These are phyloP conservation scores for Alternaria burnsii DNA, from an alignment of 2,329 filamentous ascomycete genomes.

Conservation along the genomic window DNA sequence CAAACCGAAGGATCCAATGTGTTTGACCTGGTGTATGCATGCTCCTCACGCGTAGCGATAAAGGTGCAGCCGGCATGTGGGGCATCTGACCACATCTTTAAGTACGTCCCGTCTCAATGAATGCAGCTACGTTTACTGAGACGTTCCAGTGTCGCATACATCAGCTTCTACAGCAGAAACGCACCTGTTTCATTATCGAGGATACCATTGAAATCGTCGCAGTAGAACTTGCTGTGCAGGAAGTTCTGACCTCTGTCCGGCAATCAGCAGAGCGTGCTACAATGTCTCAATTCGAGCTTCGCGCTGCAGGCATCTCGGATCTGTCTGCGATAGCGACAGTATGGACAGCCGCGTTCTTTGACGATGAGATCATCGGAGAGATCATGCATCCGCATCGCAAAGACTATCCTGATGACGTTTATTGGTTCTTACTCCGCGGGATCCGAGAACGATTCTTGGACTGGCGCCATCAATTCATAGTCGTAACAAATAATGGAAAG, in stretches of 20 bases:
- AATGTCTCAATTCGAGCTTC: slow-evolving; percentile 7
- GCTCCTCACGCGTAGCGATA: neutral
- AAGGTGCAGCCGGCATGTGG: neutral
- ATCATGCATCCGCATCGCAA: slow-evolving; percentile 45
- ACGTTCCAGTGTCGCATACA: no score
- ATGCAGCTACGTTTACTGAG: neutral
- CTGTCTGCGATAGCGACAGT: slow-evolving; percentile 31
- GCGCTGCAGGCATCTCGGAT: slow-evolving; percentile 26
- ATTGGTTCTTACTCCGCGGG: slow-evolving; percentile 40
- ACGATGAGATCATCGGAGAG: slow-evolving; percentile 44
- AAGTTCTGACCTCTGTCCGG: no score
- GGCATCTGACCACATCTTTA: neutral
- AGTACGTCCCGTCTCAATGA: neutral
- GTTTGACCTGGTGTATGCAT: neutral
- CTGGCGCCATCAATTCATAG: slow-evolving; percentile 41
- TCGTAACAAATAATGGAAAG: slow-evolving; percentile 17
- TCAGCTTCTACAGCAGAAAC: neutral
- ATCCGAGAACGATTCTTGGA: slow-evolving; percentile 40
- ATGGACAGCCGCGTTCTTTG: slow-evolving; percentile 41
- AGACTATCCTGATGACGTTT: slow-evolving; percentile 38
- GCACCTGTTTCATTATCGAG: neutral
- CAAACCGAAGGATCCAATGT: neutral
- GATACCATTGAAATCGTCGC: neutral
- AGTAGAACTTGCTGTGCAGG: neutral
- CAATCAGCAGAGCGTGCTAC: neutral